These are phyloP conservation scores for Nemophila menziesii DNA, from an alignment of 257 asterid species.

Conservation along the genomic window DNA sequence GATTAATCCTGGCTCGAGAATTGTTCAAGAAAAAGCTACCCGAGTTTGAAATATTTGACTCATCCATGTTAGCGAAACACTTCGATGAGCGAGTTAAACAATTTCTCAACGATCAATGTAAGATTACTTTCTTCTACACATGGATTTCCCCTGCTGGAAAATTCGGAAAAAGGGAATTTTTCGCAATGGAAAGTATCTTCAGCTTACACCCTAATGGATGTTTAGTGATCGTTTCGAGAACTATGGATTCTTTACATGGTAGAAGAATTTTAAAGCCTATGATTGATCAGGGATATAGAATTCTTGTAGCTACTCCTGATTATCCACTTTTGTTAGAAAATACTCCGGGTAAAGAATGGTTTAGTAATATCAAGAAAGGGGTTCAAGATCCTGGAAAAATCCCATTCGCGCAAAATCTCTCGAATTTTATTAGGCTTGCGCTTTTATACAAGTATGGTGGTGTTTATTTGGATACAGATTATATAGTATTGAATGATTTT, in stretches of 20 bases:
- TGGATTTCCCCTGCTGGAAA: slow-evolving; percentile 19
- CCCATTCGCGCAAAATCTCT: slow-evolving; percentile 51
- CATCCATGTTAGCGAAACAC: slow-evolving; percentile 2
- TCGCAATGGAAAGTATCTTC: slow-evolving; percentile 41
- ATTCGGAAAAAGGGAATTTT: slow-evolving; percentile 30
- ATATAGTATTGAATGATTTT: slow-evolving; percentile 41
- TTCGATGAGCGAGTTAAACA: slow-evolving; percentile 9
- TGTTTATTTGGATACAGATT: slow-evolving; percentile 53
- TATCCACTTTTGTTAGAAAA: slow-evolving; percentile 21
- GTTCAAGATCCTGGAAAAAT: slow-evolving; percentile 37
- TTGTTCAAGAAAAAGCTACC: slow-evolving; percentile 9
- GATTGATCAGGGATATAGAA: slow-evolving; percentile 25
- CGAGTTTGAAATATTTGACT: slow-evolving; percentile 5
- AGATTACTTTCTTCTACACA: slow-evolving; percentile 17
- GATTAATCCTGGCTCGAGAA: slow-evolving; percentile 6
- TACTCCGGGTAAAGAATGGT: slow-evolving; percentile 53
- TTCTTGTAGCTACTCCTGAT: slow-evolving; percentile 32
- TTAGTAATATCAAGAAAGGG: slow-evolving; percentile 34
- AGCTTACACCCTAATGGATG: slow-evolving; percentile 38
- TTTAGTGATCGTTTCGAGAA: slow-evolving; percentile 37
- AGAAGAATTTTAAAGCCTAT: slow-evolving; percentile 26
- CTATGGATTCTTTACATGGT: slow-evolving; percentile 45
- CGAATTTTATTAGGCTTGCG: slow-evolving; percentile 53
- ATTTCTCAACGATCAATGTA: slow-evolving; percentile 6
- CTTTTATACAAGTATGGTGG: slow-evolving; percentile 60